These are phyloP conservation scores for Mayamaea pseudoterrestris DNA, from an alignment of 108 stramenopile species.

Conservation along the genomic window DNA sequence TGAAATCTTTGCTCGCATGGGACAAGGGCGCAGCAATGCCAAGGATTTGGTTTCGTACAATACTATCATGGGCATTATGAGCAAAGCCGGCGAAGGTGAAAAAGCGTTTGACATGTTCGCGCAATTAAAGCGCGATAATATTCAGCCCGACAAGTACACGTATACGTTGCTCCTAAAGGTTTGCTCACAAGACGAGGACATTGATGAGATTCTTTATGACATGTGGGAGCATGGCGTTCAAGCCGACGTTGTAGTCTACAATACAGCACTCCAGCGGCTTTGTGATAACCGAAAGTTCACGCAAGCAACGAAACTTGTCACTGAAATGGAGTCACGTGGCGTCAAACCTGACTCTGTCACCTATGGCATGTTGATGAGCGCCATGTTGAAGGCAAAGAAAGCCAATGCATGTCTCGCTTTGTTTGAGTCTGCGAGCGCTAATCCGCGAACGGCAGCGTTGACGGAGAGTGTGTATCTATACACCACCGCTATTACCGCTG, in stretches of 20 bases:
- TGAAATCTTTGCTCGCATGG: constrained; percentile 14
- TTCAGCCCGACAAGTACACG: constrained; percentile 62
- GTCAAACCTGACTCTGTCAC: constrained; percentile 73
- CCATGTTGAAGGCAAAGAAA: constrained; percentile 54
- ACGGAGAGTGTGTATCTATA: constrained; percentile 75
- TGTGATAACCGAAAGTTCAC: constrained; percentile 37
- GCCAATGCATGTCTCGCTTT: constrained; percentile 58
- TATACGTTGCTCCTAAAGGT: constrained; percentile 71
- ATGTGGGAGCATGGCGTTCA: constrained; percentile 63
- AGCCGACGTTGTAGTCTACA: constrained; percentile 58
- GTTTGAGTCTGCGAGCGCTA: constrained; percentile 70
- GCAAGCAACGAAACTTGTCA: constrained; percentile 61
- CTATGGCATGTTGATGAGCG: constrained; percentile 74
- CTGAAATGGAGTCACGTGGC: constrained; percentile 56
- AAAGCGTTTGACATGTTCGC: constrained; percentile 47
- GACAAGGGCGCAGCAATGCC: constrained; percentile 20
- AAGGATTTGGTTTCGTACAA: constrained; percentile 71
- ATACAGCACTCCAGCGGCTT: constrained; percentile 52
- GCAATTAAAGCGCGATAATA: constrained; percentile 30
- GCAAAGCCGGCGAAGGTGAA: constrained; percentile 31
- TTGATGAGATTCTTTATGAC: constrained; percentile 56
- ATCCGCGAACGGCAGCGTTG: constrained; percentile 44
- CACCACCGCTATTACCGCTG: constrained; percentile 79
- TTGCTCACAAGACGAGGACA: constrained; percentile 39
- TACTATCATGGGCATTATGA: constrained; percentile 57